Evolutionary conservation across 371 early-diverging fungal genomes (phyloP), one percentile per base, ranked within the genome.

Genomic region (Mortierella sp.): DNA sequence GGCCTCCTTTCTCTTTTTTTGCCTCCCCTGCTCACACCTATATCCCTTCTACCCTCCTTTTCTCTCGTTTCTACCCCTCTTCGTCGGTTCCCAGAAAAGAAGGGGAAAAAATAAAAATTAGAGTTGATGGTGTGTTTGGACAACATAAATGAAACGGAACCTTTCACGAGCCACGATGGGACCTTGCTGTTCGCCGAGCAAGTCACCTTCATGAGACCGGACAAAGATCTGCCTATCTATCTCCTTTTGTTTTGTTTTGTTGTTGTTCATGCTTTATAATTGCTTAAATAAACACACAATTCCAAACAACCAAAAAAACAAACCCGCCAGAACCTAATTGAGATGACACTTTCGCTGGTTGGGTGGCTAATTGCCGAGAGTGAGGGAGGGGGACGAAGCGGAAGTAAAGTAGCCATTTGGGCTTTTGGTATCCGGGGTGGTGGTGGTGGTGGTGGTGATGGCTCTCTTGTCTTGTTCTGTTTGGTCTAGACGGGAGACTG

Each of bases 101-200:
- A 43, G 1, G 26, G 24, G 26, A 43, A 63, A 37, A 63, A 14
- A 24, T 31, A 40, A 64, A 40, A 44, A 14, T 26, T 45, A 31
- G 19, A 34, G 31, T 43, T 45, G 66, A 22, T 37, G n/a, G 14
- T 58, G 43, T 26, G 3, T 26, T 40, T 65, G n/a, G n/a, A n/a
- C n/a, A n/a, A n/a, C n/a, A n/a, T n/a, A n/a, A n/a, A n/a, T 5
- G 43, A 65, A 65, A 65, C 65, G 16, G 44, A 26, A 65, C 65
- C 61, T 61, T 39, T 61, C 61, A 61, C 61, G 37, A 61, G 61
- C 37, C 61, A 37, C 61, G 37, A 61, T 22, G 61, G 22, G 22
- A 39, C 55, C 13, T 55, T 13, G 8, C 19, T 55, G 8, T 5
- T 31, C 31, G n/a, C n/a, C n/a, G n/a, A n/a, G n/a, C n/a, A n/a